Evolutionary conservation across 768 basidiomycete genomes (phyloP).

Genomic region (Cyclocybe cylindracea): DNA sequence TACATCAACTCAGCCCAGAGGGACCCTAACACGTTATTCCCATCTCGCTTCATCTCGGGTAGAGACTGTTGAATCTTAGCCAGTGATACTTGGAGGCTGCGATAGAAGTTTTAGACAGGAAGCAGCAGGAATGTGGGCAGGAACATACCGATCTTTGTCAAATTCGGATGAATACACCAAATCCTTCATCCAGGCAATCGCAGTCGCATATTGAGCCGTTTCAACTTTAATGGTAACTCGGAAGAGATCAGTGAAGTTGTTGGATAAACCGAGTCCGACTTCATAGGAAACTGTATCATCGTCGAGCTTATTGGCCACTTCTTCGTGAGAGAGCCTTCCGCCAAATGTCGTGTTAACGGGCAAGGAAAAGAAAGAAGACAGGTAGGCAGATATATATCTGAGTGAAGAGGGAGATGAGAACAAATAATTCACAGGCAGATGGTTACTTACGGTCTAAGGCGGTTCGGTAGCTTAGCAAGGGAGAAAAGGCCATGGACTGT

Average conservation of each 20-base stretch:
- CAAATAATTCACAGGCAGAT: background rate
- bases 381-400: conserved; percentile 79
- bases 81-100: conserved; percentile 77
- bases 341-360: conserved; percentile 76
- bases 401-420: conserved; percentile 3
- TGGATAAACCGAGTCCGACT: conserved; percentile 61
- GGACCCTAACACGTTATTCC: conserved; percentile 74
- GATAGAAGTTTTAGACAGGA: conserved; percentile 1
- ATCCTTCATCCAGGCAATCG: conserved; percentile 85
- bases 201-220: conserved; percentile 72
- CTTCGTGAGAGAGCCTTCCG: conserved; percentile 74
- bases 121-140: background rate
- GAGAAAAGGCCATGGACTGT: conserved; percentile 80
- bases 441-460: conserved; percentile 69
- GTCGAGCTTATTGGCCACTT: conserved; percentile 89
- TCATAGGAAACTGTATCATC: conserved; percentile 90
- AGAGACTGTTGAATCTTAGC: conserved; percentile 90
- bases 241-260: conserved; percentile 72
- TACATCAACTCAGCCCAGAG: conserved; percentile 68
- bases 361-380: conserved; percentile 85
- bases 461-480: conserved; percentile 66
- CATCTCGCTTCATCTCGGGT: conserved; percentile 90
- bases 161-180: conserved; percentile 76
- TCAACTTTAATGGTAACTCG: conserved; percentile 86
- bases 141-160: conserved; percentile 69